Evolutionary conservation across 139 green algal species (phyloP), one percentile per base, ranked within the genome.

Genomic region (Haematococcus lacustris): DNA sequence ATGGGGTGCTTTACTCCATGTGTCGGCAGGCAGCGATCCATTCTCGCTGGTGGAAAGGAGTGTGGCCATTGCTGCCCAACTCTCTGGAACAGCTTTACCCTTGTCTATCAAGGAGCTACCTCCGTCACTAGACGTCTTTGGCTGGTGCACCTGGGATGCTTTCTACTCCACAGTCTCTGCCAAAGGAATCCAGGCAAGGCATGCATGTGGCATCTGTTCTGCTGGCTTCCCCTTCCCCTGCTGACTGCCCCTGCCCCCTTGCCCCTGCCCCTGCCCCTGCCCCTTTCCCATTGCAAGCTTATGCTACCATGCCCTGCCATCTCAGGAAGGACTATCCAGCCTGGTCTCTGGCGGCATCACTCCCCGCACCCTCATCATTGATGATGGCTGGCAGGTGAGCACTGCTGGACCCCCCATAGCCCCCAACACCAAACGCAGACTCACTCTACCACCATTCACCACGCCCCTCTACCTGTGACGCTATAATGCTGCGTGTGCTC

Each of bases 71-170:
- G 92, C 92, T 3, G 92, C 90, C 23, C 51, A 62, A 1, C 76
- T 91, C 32, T 93, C 86, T 13, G 92, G 91, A 33, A 81, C 78
- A 34, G 89, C 87, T 17, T 71, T 65, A 17, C 86, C 85, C 0
- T 77, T 88, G n/a, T 33, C 62, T 26, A 28, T 71, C 53, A 75
- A 69, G 68, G 82, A 71, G 30, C 70, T 94, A 57, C 94, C 94
- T 0, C 70, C 77, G 50, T 90, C 83, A 9, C 63, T 97, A 39
- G 92, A 98, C 70, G 81, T 86, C 23, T 99, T 99, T 86, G 94
- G 93, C 32, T 93, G 88, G 88, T 96, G 91, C 86, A 95, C 94
- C 13, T 98, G 94, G 94, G 94, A 98, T 77, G 91, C 94, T 7
- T 99, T 99, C 77, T 99, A 98, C 86, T 89, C 75, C 28, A 80